phyloP scores from a whole-genome alignment of 768 basidiomycete genomes.

The Suillus subluteus region DNA sequence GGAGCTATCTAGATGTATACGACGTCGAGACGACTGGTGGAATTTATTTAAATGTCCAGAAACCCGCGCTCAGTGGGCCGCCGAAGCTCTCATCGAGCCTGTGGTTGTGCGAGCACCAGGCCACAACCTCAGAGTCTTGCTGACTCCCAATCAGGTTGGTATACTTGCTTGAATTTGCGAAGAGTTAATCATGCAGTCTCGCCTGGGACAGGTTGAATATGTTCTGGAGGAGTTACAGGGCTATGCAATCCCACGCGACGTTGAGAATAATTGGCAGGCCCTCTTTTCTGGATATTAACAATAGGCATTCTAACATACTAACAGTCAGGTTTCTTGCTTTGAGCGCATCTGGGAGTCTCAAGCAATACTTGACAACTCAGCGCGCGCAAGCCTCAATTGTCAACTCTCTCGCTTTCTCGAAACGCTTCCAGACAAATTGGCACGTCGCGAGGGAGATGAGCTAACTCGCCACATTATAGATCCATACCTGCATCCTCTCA shows the following conservation, averaged over 20 bases:
- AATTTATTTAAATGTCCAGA: conserved; percentile 29
- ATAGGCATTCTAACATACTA: not conserved
- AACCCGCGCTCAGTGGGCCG: conserved; percentile 37
- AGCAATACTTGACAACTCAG: conserved; percentile 23
- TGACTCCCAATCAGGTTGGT: conserved; percentile 46
- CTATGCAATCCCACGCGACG: conserved; percentile 46
- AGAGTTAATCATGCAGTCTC: not conserved
- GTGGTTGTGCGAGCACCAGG: conserved; percentile 44
- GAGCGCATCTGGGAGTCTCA: conserved; percentile 57
- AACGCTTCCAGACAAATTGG: conserved; percentile 10
- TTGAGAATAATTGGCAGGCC: conserved; percentile 40
- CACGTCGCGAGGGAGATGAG: conserved; percentile 19
- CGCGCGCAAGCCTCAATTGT: conserved; percentile 22
- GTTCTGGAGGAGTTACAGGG: conserved; percentile 53
- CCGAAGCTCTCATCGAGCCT: conserved; percentile 27
- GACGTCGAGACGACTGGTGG: conserved; percentile 46
- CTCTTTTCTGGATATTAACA: not conserved
- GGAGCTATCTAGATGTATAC: conserved; percentile 47
- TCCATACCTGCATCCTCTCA: conserved; percentile 41
- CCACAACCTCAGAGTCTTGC: conserved; percentile 30
- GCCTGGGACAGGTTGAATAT: conserved; percentile 43
- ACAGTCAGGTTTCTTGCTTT: conserved; percentile 58
- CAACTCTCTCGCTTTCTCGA: conserved; percentile 28
- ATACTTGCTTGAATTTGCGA: not conserved
- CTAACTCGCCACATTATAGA: conserved; percentile 41